Percentiles rank a stretch among this genome's conserved stretches.
phyloP scores from a whole-genome alignment of 805 yeast species.

The Candida wancherniae region DNA sequence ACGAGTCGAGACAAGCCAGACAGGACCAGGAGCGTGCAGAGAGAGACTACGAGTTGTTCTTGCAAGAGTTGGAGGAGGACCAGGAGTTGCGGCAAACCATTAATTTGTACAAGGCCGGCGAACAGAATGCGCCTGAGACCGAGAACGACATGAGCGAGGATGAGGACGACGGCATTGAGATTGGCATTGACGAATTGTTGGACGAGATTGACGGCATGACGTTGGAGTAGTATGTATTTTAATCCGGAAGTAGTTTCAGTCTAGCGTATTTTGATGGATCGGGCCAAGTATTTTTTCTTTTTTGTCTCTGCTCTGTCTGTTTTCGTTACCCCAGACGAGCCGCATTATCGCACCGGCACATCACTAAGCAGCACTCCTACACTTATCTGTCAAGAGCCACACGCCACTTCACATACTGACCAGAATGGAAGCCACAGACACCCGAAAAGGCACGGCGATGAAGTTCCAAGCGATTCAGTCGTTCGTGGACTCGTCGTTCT shows the following conservation, averaged over 20 bases:
- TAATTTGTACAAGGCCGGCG: slow-evolving; percentile 73
- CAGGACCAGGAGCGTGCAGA: slow-evolving; percentile 91
- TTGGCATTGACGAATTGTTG: slow-evolving; percentile 85
- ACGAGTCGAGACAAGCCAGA: slow-evolving; percentile 65
- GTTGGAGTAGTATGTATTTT: slow-evolving; percentile 60
- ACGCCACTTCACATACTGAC: slow-evolving; percentile 16
- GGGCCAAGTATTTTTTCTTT: too few relatives aligned
- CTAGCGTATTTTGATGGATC: too few relatives aligned
- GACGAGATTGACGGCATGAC: slow-evolving; percentile 95
- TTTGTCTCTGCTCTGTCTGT: too few relatives aligned
- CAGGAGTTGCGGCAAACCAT: slow-evolving; percentile 87
- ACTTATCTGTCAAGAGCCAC: too few relatives aligned
- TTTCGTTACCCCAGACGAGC: too few relatives aligned
- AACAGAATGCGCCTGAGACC: slow-evolving; percentile 19
- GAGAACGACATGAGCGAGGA: slow-evolving; percentile 46
- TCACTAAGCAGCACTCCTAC: too few relatives aligned
- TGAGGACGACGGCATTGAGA: slow-evolving; percentile 82
- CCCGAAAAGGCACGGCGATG: too few relatives aligned
- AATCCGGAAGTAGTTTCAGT: too few relatives aligned
- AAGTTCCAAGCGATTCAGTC: slow-evolving; percentile 56
- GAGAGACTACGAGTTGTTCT: slow-evolving; percentile 89
- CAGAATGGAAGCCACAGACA: slow-evolving; percentile 1
- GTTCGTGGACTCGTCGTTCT: slow-evolving; percentile 83
- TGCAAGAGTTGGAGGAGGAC: slow-evolving; percentile 97
- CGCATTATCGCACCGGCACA: too few relatives aligned